Evolutionary conservation across 1,139 yeast species (phyloP), one percentile per base, ranked within the genome.

Genomic region (Saccharomyces hybrid): DNA sequence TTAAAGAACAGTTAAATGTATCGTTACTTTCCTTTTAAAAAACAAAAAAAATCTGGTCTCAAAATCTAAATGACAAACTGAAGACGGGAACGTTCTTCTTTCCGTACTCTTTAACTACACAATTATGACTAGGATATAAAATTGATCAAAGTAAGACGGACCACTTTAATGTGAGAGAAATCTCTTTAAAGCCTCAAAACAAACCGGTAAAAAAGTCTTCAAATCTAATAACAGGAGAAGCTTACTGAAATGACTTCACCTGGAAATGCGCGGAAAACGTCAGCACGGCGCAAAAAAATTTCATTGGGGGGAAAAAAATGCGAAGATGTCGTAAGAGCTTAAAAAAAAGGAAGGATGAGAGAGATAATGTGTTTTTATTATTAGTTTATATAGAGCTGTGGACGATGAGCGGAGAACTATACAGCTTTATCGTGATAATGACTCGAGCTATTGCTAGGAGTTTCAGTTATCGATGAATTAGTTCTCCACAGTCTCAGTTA

Each of bases 401-500:
- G 25, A n/a, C 13, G 34, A 7, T 5, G 8, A 25, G 4, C 23
- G 23, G 44, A 23, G 42, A 47, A 48, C 13, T 16, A 4, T 13
- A 8, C 25, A 42, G 13, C 11, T 41, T 6, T 32, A 8, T 32
- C 44, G 51, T 34, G 52, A 34, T 31, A 44, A 44, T 28, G 47
- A 4, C 8, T 41, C 11, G 4, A 6, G 7, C 14, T 9, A 6
- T 32, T 38, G n/a, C 13, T 20, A 25, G 26, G 41, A 25, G 26
- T 29, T 28, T 49, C 41, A 20, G 47, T 49, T 46, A 47, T 50
- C 14, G 13, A 27, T 27, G 53, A 23, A 26, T 41, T 48, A 27
- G 28, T 46, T 28, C 28, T 54, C 55, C 23, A 52, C 48, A 14
- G 65, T 66, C 38, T 64, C 66, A 6, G 68, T 64, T 29, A 64